Percentiles rank a stretch among this genome's conserved stretches.
Conservation (phyloP, 108 stramenopile genomes). For the Nitzschia palea region DNA sequence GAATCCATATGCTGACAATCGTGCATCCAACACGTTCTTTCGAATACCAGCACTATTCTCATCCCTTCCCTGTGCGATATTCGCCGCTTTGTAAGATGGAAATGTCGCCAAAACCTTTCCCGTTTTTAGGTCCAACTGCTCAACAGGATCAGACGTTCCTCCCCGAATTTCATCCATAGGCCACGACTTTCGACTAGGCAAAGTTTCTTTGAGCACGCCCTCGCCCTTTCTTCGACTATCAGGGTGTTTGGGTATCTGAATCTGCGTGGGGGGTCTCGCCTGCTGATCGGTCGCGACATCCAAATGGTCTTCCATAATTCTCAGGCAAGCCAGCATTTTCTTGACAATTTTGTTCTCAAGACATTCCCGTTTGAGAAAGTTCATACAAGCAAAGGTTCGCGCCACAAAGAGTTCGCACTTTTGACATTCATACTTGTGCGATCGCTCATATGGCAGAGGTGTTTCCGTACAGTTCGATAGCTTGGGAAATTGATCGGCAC, state of each 20-base stretch:
- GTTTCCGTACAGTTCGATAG: neutral
- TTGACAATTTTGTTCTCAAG: neutral
- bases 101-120: neutral
- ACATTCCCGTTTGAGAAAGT: neutral
- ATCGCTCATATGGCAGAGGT: neutral
- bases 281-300: neutral
- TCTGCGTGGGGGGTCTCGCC: neutral
- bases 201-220: too few relatives aligned
- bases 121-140: neutral
- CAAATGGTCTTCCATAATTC: conserved; percentile 15
- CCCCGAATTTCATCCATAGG: too few relatives aligned
- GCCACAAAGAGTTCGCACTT: conserved; percentile 29
- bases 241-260: neutral
- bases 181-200: too few relatives aligned
- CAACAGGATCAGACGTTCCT: neutral
- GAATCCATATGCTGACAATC: neutral
- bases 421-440: neutral
- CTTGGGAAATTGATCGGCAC: conserved; percentile 2
- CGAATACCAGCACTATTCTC: too few relatives aligned
- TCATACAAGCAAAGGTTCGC: conserved; percentile 10
- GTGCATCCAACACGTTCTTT: too few relatives aligned
- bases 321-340: conserved; percentile 15
- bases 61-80: neutral
- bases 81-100: neutral
- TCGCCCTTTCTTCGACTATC: too few relatives aligned